Evolutionary conservation across 768 basidiomycete species (phyloP), one percentile per base, ranked within the genome.

Genomic region (Boletellus sp.): DNA sequence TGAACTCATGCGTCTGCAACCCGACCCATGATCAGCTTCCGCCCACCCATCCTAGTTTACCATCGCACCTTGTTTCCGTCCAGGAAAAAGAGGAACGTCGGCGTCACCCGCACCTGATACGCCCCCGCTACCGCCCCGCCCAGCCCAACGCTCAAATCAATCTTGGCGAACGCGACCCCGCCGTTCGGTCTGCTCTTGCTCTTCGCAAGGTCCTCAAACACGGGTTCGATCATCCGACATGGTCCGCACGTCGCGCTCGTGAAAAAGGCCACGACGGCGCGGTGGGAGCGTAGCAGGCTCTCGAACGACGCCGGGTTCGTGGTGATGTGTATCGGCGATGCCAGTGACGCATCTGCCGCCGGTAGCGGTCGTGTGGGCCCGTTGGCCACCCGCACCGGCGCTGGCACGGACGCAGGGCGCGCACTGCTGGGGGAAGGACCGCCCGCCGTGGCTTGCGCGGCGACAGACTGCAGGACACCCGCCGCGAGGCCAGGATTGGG

Each of bases 1-100:
- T 85, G 45, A 92, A 45, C 59, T 91, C 88, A 28, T 82, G 72
- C 5, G 78, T 70, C 87, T 91, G 56, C 13, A 20, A 42, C 19
- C 11, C 38, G 13, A 24, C 37, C 20, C 16, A 38, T n/a, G 34
- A 22, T 37, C 42, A 51, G 48, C 12, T 20, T 32, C 22, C 40
- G 6, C 22, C 45, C n/a, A 37, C 41, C 2, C 26, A 15, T 33
- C 20, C 35, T 28, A 13, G 2, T 51, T 70, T 39, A 36, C 17
- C 19, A 2, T n/a, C 53, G 54, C 46, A 87, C 87, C 81, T 87
- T 83, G 44, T 77, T 73, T 1, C 85, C 90, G 51, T 88, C 76
- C 52, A 84, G 66, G 72, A 92, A 97, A 70, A 96, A 94, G 35
- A 88, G 71, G 61, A 97, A 95, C 1, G 91, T 94, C 6, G 94